These are phyloP conservation scores for Picea abies DNA, from an alignment of 83 land plant genomes.

Conservation along the genomic window DNA sequence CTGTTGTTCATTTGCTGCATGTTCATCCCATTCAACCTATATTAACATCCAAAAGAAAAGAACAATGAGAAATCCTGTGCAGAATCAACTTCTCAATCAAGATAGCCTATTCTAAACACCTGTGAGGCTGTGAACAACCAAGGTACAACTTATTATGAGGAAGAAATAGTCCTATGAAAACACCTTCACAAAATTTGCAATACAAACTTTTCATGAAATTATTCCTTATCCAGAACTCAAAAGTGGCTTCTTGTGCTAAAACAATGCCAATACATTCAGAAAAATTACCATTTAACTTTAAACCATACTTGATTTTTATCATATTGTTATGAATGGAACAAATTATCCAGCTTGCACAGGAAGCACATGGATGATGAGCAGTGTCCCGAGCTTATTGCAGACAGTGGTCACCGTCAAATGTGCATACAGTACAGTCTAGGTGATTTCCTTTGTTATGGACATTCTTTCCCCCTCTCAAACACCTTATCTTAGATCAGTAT, in stretches of 20 bases:
- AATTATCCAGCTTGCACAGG: too few species aligned
- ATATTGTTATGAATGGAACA: too few species aligned
- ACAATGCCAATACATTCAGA: neutral
- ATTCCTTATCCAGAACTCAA: neutral
- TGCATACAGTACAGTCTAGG: too few species aligned
- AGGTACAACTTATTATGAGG: neutral
- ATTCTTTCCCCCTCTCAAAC: too few species aligned
- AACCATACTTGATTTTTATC: neutral
- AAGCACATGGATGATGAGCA: too few species aligned
- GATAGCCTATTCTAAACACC: neutral
- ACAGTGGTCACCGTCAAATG: too few species aligned
- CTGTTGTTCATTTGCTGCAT: slow-evolving; percentile 27
- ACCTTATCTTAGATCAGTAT: too few species aligned
- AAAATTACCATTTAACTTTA: neutral
- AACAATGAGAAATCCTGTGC: neutral
- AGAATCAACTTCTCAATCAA: neutral
- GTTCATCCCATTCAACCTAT: slow-evolving; percentile 81
- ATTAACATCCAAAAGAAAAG: slow-evolving; percentile 10
- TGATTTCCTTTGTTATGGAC: too few species aligned
- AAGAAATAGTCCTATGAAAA: neutral
- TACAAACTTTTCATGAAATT: neutral
- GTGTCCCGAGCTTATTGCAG: too few species aligned
- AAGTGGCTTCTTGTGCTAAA: neutral
- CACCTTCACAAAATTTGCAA: neutral
- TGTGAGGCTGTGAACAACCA: too few species aligned